These are phyloP conservation scores for Paraconiothyrium sp. DNA, from an alignment of 2,329 filamentous ascomycete genomes.

Conservation along the genomic window DNA sequence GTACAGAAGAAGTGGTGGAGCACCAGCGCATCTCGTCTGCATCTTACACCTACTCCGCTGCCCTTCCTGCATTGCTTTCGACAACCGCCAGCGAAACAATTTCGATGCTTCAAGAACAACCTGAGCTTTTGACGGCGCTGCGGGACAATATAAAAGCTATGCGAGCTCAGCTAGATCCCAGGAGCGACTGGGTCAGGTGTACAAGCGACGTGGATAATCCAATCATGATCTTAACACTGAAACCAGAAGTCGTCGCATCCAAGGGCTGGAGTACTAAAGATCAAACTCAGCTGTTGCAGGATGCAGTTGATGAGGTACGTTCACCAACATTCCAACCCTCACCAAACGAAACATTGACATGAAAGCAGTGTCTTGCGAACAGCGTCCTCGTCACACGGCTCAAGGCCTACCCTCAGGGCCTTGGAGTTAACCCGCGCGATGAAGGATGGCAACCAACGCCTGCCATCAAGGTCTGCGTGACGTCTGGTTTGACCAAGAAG, in stretches of 20 bases:
- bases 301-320: conserved; percentile 94
- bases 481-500: conserved; percentile 86
- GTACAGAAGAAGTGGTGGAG: conserved; percentile 88
- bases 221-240: conserved; percentile 82
- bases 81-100: conserved; percentile 96
- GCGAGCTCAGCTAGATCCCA: conserved; percentile 86
- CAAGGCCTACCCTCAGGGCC: conserved; percentile 73
- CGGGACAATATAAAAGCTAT: conserved; percentile 88
- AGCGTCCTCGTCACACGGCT: conserved; percentile 88
- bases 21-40: conserved; percentile 94
- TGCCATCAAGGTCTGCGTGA: conserved; percentile 90
- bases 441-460: conserved; percentile 74
- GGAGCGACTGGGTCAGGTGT: conserved; percentile 91
- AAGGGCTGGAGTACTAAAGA: conserved; percentile 76
- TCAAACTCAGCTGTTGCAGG: conserved; percentile 85
- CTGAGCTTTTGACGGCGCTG: conserved; percentile 79
- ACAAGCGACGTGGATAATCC: conserved; percentile 87
- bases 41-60: conserved; percentile 95
- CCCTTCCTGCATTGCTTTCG: conserved; percentile 89
- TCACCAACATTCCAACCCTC: neutral
- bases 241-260: conserved; percentile 79
- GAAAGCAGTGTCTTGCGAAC: conserved; percentile 78
- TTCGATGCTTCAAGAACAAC: conserved; percentile 83
- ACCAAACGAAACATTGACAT: conserved; percentile 23
- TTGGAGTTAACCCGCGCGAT: conserved; percentile 72